These are phyloP conservation scores for Chaetoceros tenuissimus DNA, from an alignment of 108 stramenopile species.

Conservation along the genomic window DNA sequence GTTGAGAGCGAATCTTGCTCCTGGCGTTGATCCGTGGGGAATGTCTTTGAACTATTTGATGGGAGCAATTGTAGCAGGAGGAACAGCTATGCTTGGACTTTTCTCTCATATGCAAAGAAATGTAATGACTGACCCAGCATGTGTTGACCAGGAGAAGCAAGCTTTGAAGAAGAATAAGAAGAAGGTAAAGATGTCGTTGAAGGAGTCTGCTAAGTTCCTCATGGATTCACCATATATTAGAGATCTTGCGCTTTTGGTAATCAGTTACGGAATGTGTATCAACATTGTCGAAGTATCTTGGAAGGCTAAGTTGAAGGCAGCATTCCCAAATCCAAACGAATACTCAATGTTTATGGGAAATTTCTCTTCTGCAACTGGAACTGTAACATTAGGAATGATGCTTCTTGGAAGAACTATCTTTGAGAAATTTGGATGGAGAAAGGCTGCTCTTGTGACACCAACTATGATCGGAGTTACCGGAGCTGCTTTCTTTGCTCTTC, in stretches of 20 bases:
- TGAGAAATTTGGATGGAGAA: slow-evolving; percentile 89
- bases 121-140: slow-evolving; percentile 71
- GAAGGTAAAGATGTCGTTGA: slow-evolving; percentile 80
- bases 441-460: slow-evolving; percentile 91
- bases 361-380: slow-evolving; percentile 91
- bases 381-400: slow-evolving; percentile 96
- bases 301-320: slow-evolving; percentile 96
- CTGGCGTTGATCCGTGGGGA: slow-evolving; percentile 92
- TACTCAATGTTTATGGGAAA: slow-evolving; percentile 99
- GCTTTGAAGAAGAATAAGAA: slow-evolving; percentile 67
- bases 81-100: slow-evolving; percentile 64
- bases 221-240: slow-evolving; percentile 86
- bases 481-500: slow-evolving; percentile 84
- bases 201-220: slow-evolving; percentile 89
- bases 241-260: slow-evolving; percentile 87
- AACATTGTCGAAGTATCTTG: slow-evolving; percentile 99
- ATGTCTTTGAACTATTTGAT: slow-evolving; percentile 85
- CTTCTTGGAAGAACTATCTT: slow-evolving; percentile 87
- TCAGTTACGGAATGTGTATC: slow-evolving; percentile 98
- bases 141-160: slow-evolving; percentile 40
- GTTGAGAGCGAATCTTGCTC: slow-evolving; percentile 63
- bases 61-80: slow-evolving; percentile 86
- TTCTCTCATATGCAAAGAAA: slow-evolving; percentile 88
- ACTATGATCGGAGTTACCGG: slow-evolving; percentile 92
- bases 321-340: slow-evolving; percentile 93